Percentiles rank a stretch among this genome's conserved stretches.
These are phyloP conservation scores for Salvia hispanica DNA, from an alignment of 257 asterid species.

Conservation along the genomic window DNA sequence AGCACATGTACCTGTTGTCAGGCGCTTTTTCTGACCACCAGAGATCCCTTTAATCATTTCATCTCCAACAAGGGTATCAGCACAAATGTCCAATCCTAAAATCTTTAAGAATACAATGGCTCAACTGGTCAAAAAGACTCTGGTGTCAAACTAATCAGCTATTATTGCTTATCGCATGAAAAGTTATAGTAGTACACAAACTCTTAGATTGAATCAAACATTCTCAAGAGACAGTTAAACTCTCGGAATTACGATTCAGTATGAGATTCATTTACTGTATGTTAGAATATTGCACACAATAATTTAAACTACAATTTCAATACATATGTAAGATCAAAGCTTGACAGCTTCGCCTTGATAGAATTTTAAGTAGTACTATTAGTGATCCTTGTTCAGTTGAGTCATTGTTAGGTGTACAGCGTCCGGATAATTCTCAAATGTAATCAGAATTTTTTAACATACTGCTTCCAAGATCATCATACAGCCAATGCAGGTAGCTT, in stretches of 20 bases:
- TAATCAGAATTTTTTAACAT: not conserved
- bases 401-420: not conserved
- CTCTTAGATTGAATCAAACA: not conserved
- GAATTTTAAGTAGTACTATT: slow-evolving; percentile 13
- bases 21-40: slow-evolving; percentile 96
- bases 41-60: slow-evolving; percentile 97
- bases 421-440: not conserved
- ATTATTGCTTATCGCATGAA: slow-evolving; percentile 1
- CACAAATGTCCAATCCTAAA: slow-evolving; percentile 90
- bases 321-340: not conserved
- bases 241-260: not conserved
- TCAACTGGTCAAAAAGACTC: slow-evolving; percentile 8
- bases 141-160: slow-evolving; percentile 10
- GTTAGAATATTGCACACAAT: not conserved
- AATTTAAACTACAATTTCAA: slow-evolving; percentile 2
- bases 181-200: slow-evolving; percentile 15
- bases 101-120: slow-evolving; percentile 60
- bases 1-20: slow-evolving; percentile 67
- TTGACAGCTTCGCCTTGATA: slow-evolving; percentile 10
- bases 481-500: slow-evolving; percentile 6
- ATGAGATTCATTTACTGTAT: not conserved
- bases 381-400: slow-evolving; percentile 13
- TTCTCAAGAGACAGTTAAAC: not conserved
- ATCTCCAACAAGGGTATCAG: slow-evolving; percentile 92
- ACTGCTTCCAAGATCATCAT: slow-evolving; percentile 16